These are phyloP conservation scores for Xylaria palmicola DNA, from an alignment of 495 filamentous ascomycete species.

Conservation along the genomic window DNA sequence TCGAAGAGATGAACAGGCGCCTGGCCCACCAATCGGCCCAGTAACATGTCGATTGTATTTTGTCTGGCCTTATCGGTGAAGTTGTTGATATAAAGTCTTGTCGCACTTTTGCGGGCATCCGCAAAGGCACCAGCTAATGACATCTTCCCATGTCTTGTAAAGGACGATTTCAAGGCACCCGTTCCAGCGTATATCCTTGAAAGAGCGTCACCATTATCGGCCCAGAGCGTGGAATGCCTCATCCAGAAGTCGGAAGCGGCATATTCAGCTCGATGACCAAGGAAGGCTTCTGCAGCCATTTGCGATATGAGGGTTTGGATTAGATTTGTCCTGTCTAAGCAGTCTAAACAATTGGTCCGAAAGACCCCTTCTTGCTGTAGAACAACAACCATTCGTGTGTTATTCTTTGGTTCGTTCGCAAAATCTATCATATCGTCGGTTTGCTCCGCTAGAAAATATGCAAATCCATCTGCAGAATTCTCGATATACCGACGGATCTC, in stretches of 20 bases:
- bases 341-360: slow-evolving; percentile 94
- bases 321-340: slow-evolving; percentile 92
- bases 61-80: slow-evolving; percentile 92
- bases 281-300: slow-evolving; percentile 82
- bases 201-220: slow-evolving; percentile 95
- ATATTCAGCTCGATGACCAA: slow-evolving; percentile 63
- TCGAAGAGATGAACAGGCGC: slow-evolving; percentile 82
- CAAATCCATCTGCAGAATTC: slow-evolving; percentile 78
- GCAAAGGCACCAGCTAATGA: slow-evolving; percentile 91
- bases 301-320: slow-evolving; percentile 93
- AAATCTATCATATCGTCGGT: slow-evolving; percentile 45
- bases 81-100: slow-evolving; percentile 93
- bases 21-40: slow-evolving; percentile 83
- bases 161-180: slow-evolving; percentile 91
- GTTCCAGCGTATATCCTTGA: slow-evolving; percentile 97
- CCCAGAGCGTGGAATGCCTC: slow-evolving; percentile 89
- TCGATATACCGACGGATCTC: slow-evolving; percentile 73
- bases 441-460: slow-evolving; percentile 82
- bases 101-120: slow-evolving; percentile 91
- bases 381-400: slow-evolving; percentile 61
- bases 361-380: slow-evolving; percentile 93
- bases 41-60: slow-evolving; percentile 87
- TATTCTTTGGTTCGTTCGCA: slow-evolving; percentile 27
- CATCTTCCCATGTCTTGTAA: slow-evolving; percentile 96
- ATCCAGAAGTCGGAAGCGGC: slow-evolving; percentile 81